These are phyloP conservation scores for Saccharomyces paradoxus DNA, from an alignment of 805 yeast genomes.

Conservation along the genomic window DNA sequence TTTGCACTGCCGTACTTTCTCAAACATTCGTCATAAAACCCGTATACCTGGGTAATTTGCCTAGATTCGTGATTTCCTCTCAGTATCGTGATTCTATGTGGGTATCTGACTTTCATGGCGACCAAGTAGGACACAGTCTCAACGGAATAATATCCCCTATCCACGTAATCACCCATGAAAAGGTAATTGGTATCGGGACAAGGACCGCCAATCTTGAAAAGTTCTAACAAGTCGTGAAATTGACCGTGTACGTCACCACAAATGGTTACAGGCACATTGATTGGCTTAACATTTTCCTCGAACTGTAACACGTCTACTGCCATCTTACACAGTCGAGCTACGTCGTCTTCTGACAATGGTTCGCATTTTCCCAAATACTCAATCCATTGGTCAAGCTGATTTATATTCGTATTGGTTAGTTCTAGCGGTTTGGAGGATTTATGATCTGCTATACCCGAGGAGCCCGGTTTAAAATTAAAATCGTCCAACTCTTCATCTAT, in stretches of 20 bases:
- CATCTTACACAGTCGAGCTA: conserved; percentile 70
- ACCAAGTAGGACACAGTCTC: conserved; percentile 82
- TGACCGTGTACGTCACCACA: conserved; percentile 96
- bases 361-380: conserved; percentile 69
- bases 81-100: conserved; percentile 78
- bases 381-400: conserved; percentile 80
- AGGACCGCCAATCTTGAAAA: conserved; percentile 89
- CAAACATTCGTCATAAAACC: conserved; percentile 88
- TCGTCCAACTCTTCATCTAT: conserved; percentile 19
- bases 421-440: conserved; percentile 32
- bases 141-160: conserved; percentile 67
- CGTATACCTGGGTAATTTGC: conserved; percentile 91
- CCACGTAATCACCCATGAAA: conserved; percentile 87
- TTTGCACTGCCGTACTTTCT: conserved; percentile 84
- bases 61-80: conserved; percentile 93
- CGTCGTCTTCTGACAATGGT: conserved; percentile 70
- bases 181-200: conserved; percentile 83
- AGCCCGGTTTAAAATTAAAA: conserved; percentile 25
- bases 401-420: conserved; percentile 38
- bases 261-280: conserved; percentile 86
- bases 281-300: conserved; percentile 91
- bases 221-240: conserved; percentile 85
- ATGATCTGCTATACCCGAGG: conserved; percentile 32
- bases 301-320: conserved; percentile 80
- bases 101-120: conserved; percentile 84